These are phyloP conservation scores for Sporothrix luriei DNA, from an alignment of 2,329 filamentous ascomycete genomes.

Conservation along the genomic window DNA sequence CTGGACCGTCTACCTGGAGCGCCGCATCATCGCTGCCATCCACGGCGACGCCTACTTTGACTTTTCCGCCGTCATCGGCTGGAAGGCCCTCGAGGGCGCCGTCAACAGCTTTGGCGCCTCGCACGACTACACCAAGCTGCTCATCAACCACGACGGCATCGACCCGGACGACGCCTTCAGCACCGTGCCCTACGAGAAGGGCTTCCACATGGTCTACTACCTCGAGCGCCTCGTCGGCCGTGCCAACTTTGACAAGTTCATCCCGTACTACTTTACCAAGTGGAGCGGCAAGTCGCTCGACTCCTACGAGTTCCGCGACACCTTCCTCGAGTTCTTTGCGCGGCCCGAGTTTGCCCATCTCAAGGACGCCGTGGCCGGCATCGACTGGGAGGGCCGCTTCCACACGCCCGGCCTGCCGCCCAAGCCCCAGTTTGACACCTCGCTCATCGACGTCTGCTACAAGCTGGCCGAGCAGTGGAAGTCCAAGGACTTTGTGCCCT, in stretches of 20 bases:
- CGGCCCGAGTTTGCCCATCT: conserved; percentile 63
- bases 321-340: conserved; percentile 81
- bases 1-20: conserved; percentile 94
- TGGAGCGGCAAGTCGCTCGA: conserved; percentile 87
- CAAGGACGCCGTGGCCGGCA: conserved; percentile 65
- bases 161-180: conserved; percentile 97
- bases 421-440: conserved; percentile 89
- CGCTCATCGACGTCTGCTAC: conserved; percentile 83
- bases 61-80: conserved; percentile 94
- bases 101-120: conserved; percentile 77
- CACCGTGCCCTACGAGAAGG: conserved; percentile 91
- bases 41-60: conserved; percentile 86
- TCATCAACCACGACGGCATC: conserved; percentile 82
- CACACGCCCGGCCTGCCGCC: conserved; percentile 85
- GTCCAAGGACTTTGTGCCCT: conserved; percentile 61
- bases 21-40: conserved; percentile 73
- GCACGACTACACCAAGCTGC: conserved; percentile 90
- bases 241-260: conserved; percentile 90
- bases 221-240: conserved; percentile 84
- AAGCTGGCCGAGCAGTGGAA: conserved; percentile 81
- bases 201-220: conserved; percentile 90
- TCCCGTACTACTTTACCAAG: conserved; percentile 87
- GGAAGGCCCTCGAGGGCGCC: conserved; percentile 79
- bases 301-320: conserved; percentile 90
- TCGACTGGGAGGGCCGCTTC: conserved; percentile 91